Evolutionary conservation across 2,329 filamentous ascomycete genomes (phyloP).

Genomic region (Aspergillus luchuensis): DNA sequence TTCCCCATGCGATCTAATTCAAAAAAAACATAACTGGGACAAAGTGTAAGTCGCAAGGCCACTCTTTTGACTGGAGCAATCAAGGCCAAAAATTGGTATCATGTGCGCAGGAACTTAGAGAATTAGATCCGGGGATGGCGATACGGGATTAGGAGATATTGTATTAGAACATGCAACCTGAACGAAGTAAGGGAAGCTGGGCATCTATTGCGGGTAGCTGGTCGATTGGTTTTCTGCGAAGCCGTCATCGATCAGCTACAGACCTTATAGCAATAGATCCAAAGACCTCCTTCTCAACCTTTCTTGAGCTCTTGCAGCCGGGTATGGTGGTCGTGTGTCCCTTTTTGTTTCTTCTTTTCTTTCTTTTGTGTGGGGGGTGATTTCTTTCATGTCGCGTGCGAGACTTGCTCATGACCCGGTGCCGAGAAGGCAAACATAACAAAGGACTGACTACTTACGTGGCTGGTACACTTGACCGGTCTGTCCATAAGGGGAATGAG

Average conservation of each 20-base stretch:
- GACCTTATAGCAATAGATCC: slow-evolving; percentile 24
- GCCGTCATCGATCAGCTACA: slow-evolving; percentile 36
- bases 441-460: slow-evolving; percentile 47
- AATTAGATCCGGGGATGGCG: slow-evolving; percentile 36
- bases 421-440: slow-evolving; percentile 26
- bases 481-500: slow-evolving; percentile 54
- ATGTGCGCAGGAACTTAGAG: slow-evolving; percentile 35
- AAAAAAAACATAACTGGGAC: slow-evolving; percentile 25
- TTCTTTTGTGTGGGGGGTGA: slow-evolving; percentile 10
- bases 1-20: slow-evolving; percentile 29
- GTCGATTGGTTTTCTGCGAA: slow-evolving; percentile 40
- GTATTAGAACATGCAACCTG: slow-evolving; percentile 35
- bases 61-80: slow-evolving; percentile 34
- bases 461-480: slow-evolving; percentile 54
- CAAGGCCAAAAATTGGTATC: slow-evolving; percentile 40
- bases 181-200: slow-evolving; percentile 25
- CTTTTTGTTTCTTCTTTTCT: slow-evolving; percentile 12
- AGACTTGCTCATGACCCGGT: slow-evolving; percentile 22
- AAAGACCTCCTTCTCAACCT: slow-evolving; percentile 20
- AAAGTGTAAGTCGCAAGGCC: slow-evolving; percentile 31
- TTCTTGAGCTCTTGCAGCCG: slow-evolving; percentile 12
- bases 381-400: slow-evolving; percentile 15
- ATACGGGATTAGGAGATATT: slow-evolving; percentile 38
- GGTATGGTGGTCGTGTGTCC: slow-evolving; percentile 14
- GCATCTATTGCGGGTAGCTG: slow-evolving; percentile 41